These are phyloP conservation scores for Filobasidium wieringae DNA, from an alignment of 768 basidiomycete genomes.

Conservation along the genomic window DNA sequence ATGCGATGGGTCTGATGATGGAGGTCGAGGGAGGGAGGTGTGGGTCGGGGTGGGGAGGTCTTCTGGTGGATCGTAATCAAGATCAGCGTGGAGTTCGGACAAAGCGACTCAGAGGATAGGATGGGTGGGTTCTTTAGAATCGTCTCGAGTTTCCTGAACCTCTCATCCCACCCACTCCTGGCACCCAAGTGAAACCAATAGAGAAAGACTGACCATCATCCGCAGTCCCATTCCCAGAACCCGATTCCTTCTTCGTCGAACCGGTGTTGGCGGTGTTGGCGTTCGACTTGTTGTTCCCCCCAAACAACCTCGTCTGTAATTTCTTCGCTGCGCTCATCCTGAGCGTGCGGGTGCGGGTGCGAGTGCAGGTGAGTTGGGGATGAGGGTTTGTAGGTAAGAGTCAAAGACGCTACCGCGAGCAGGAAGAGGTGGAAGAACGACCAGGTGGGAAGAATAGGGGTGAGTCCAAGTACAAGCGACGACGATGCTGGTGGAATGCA, in stretches of 20 bases:
- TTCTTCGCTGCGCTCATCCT: conserved; percentile 49
- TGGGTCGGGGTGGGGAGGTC: conserved; percentile 14
- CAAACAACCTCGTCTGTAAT: conserved; percentile 64
- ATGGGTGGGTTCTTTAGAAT: conserved; percentile 22
- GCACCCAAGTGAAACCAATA: neutral
- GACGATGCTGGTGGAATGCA: no score
- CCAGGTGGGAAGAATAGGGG: no score
- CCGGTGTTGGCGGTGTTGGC: conserved; percentile 11
- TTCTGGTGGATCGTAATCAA: conserved; percentile 15
- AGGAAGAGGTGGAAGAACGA: no score
- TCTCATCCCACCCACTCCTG: neutral
- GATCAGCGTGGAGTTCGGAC: neutral
- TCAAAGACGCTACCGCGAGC: no score
- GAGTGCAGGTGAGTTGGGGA: no score
- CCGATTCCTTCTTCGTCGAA: conserved; percentile 18
- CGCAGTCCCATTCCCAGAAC: neutral
- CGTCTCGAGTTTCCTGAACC: neutral
- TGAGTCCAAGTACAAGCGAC: no score
- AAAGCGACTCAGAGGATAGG: conserved; percentile 30
- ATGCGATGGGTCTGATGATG: neutral
- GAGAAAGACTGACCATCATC: neutral
- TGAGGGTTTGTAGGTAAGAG: no score
- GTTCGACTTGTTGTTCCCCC: conserved; percentile 21
- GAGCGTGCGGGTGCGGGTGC: no score
- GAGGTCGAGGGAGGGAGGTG: neutral